These are phyloP conservation scores for Acanthochlamys bracteata DNA, from an alignment of 106 monocot genomes.

Conservation along the genomic window DNA sequence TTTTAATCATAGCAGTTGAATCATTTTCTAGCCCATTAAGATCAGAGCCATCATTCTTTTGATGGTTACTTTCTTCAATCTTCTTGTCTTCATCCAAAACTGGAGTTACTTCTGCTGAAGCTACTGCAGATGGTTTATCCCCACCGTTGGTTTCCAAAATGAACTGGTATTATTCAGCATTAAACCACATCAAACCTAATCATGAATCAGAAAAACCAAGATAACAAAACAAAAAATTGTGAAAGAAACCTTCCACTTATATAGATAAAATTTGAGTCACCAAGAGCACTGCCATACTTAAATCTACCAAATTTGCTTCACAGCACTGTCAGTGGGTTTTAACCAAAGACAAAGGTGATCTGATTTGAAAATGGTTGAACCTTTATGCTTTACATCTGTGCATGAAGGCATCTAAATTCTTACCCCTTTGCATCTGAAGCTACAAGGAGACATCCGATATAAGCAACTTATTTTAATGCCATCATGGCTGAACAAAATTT, in stretches of 20 bases:
- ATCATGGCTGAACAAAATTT: too few species aligned
- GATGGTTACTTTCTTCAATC: constrained; percentile 6
- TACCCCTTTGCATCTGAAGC: too few species aligned
- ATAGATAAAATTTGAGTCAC: too few species aligned
- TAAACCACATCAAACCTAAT: constrained; percentile 1
- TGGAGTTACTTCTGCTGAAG: constrained; percentile 7
- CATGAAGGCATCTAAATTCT: too few species aligned
- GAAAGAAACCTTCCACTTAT: neutral
- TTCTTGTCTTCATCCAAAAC: constrained; percentile 8
- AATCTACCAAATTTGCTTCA: too few species aligned
- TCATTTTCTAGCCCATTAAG: constrained; percentile 10
- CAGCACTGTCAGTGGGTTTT: too few species aligned
- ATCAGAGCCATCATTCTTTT: constrained; percentile 18
- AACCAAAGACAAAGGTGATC: too few species aligned
- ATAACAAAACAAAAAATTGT: neutral
- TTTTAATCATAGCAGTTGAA: constrained; percentile 13
- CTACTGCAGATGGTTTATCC: constrained; percentile 12
- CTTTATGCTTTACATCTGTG: too few species aligned
- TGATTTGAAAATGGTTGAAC: too few species aligned
- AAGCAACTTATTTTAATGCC: too few species aligned
- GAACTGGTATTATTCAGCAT: constrained; percentile 30
- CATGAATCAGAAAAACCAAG: neutral
- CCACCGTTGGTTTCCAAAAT: constrained; percentile 35
- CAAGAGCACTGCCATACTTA: too few species aligned
- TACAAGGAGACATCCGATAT: too few species aligned